Evolutionary conservation across 495 filamentous ascomycete genomes (phyloP).

Genomic region (Cryomyces minteri): DNA sequence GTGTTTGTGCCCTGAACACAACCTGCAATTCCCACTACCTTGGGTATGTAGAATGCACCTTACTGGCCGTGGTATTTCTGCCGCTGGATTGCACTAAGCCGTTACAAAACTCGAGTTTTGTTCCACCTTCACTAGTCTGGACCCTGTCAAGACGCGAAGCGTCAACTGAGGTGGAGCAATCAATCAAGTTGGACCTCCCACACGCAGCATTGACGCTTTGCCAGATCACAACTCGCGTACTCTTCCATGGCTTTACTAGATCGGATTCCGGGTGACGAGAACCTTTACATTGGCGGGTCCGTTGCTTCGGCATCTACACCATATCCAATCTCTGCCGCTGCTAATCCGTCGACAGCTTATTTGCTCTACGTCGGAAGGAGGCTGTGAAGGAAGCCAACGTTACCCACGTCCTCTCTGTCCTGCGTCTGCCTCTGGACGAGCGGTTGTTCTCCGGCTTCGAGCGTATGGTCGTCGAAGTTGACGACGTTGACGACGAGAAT

Average conservation of each 20-base stretch:
- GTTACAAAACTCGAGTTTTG: too few species aligned
- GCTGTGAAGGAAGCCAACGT: conserved; percentile 53
- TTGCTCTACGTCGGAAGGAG: conserved; percentile 48
- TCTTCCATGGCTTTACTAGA: conserved; percentile 25
- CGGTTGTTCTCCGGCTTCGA: conserved; percentile 35
- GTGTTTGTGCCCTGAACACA: too few species aligned
- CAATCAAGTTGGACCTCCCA: too few species aligned
- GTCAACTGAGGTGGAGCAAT: too few species aligned
- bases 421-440: conserved; percentile 38
- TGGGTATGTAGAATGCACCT: too few species aligned
- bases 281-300: conserved; percentile 75
- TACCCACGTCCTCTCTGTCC: conserved; percentile 79
- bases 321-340: conserved; percentile 8
- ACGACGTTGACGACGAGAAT: conserved; percentile 78
- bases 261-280: conserved; percentile 46
- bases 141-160: too few species aligned
- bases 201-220: too few species aligned
- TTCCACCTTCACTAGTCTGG: too few species aligned
- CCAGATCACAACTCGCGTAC: too few species aligned
- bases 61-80: too few species aligned
- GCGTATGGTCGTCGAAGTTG: conserved; percentile 63
- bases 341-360: conserved; percentile 36
- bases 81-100: too few species aligned
- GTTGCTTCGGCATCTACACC: conserved; percentile 13
- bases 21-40: too few species aligned